Percentiles rank a stretch among this genome's conserved stretches.
These are phyloP conservation scores for Boletus rex-veris DNA, from an alignment of 768 basidiomycete genomes.

Conservation along the genomic window DNA sequence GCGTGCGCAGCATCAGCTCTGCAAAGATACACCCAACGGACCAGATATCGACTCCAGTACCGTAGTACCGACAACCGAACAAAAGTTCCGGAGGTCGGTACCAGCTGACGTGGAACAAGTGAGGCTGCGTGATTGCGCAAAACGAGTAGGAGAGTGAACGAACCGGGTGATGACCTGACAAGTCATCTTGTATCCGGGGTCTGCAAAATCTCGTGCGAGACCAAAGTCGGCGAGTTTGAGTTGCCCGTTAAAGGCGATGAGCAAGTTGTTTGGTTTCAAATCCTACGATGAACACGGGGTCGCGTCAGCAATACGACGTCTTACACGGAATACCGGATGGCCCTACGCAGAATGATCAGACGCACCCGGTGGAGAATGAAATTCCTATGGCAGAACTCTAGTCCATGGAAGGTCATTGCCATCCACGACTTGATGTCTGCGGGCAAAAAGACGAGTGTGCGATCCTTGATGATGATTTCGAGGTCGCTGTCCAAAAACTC, in stretches of 20 bases:
- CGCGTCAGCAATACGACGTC: conserved; percentile 10
- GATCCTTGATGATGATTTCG: conserved; percentile 95
- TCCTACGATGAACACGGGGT: conserved; percentile 52
- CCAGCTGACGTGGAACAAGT: conserved; percentile 61
- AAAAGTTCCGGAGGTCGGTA: conserved; percentile 96
- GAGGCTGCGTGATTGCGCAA: neutral
- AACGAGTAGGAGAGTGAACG: conserved; percentile 21
- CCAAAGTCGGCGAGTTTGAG: conserved; percentile 99
- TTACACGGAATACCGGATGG: neutral
- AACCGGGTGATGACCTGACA: conserved; percentile 97
- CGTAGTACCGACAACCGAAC: conserved; percentile 87
- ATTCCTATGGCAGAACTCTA: conserved; percentile 98
- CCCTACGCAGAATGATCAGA: conserved; percentile 14
- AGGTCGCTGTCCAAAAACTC: conserved; percentile 96
- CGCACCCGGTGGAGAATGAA: conserved; percentile 89
- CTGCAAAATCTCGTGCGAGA: conserved; percentile 93
- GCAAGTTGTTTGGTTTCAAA: conserved; percentile 97
- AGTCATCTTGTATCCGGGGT: conserved; percentile 95
- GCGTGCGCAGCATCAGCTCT: conserved; percentile 93
- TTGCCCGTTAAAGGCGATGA: conserved; percentile 85
- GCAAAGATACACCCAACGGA: conserved; percentile 98
- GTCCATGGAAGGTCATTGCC: conserved; percentile 94
- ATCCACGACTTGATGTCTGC: conserved; percentile 99
- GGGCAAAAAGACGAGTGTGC: conserved; percentile 85
- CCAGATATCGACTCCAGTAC: conserved; percentile 93